phyloP scores from a whole-genome alignment of 2,329 filamentous ascomycete species.

The Blastomyces gilchristii region DNA sequence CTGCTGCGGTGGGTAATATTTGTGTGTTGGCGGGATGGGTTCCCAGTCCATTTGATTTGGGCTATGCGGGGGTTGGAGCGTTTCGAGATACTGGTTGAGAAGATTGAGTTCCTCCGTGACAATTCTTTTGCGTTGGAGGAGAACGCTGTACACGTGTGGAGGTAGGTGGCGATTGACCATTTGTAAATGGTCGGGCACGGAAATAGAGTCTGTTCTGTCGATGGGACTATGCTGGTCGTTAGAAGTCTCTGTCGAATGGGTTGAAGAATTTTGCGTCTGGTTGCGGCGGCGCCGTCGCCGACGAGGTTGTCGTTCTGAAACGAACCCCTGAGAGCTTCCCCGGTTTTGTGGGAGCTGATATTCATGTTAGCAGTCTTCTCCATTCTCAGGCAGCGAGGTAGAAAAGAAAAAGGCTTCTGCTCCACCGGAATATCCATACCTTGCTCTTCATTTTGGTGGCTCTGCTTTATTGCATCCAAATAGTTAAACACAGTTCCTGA shows the following conservation, averaged over 20 bases:
- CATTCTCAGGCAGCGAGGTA: too few relatives aligned
- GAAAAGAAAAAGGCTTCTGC: too few relatives aligned
- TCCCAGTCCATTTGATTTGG: constrained; percentile 4
- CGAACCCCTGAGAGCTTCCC: not conserved
- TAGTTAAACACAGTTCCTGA: not conserved
- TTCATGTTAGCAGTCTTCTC: not conserved
- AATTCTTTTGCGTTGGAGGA: not conserved
- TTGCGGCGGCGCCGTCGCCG: not conserved
- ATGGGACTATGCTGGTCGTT: not conserved
- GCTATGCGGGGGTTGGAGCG: not conserved
- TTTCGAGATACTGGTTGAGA: not conserved
- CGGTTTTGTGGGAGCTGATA: not conserved
- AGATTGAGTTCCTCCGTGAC: not conserved
- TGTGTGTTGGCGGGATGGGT: not conserved
- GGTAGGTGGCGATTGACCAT: not conserved
- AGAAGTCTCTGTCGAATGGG: not conserved
- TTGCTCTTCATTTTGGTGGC: not conserved
- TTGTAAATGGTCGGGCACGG: not conserved
- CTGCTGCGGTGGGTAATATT: not conserved
- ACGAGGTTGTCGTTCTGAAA: not conserved
- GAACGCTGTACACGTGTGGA: not conserved
- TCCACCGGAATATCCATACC: constrained; percentile 1
- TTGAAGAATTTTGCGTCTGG: not conserved
- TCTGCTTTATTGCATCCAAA: not conserved
- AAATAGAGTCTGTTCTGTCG: not conserved